A percentile compares a stretch with the other conserved stretches of the same genome.
Conservation (phyloP, 73 alveolate genomes). For the Blepharisma japonicum region DNA sequence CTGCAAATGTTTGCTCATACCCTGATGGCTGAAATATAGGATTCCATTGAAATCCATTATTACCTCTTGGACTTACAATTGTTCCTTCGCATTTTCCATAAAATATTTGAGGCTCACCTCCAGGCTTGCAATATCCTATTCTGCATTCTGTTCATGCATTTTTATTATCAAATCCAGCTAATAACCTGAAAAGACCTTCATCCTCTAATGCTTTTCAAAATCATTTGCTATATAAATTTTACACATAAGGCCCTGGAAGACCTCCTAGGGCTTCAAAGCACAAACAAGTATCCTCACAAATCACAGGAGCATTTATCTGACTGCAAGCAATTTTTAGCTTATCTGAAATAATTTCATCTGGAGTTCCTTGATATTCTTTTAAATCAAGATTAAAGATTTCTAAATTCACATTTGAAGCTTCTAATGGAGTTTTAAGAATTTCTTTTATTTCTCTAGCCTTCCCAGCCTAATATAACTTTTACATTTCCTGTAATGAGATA, state of each 20-base stretch:
- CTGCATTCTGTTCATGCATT: conserved; percentile 85
- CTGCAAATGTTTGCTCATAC: conserved; percentile 74
- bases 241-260: conserved; percentile 92
- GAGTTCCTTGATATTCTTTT: conserved; percentile 76
- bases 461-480: too few species aligned
- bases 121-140: conserved; percentile 68
- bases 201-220: conserved; percentile 64
- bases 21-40: conserved; percentile 84
- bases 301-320: conserved; percentile 54
- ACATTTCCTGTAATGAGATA: too few species aligned
- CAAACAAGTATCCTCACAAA: conserved; percentile 85
- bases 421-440: too few species aligned
- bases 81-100: conserved; percentile 82
- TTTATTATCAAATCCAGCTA: conserved; percentile 72
- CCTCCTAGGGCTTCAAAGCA: conserved; percentile 88
- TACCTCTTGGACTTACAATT: conserved; percentile 85
- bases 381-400: neutral
- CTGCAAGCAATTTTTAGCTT: conserved; percentile 68
- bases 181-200: conserved; percentile 78
- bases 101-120: conserved; percentile 73
- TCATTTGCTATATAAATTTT: conserved; percentile 48
- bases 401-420: neutral
- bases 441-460: too few species aligned
- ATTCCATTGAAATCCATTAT: conserved; percentile 86
- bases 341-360: conserved; percentile 74